A percentile compares a stretch with the other conserved stretches of the same genome.
These are phyloP conservation scores for Paxillus involutus DNA, from an alignment of 768 basidiomycete genomes.

Conservation along the genomic window DNA sequence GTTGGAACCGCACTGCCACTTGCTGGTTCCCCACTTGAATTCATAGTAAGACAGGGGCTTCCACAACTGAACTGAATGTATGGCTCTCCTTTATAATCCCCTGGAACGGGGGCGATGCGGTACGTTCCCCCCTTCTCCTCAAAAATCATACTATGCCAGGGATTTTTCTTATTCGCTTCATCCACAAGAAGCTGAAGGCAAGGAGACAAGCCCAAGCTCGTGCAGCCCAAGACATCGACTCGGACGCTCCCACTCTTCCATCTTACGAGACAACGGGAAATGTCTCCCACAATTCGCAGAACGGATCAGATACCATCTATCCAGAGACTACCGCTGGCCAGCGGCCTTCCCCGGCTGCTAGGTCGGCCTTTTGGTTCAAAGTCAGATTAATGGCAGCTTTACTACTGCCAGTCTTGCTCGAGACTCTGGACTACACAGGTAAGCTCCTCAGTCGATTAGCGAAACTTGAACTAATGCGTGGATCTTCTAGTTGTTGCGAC, in stretches of 20 bases:
- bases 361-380: conserved; percentile 1
- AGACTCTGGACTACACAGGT: no score
- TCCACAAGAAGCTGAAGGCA: conserved; percentile 1
- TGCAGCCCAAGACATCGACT: not conserved
- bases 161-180: conserved; percentile 9
- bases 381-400: not conserved
- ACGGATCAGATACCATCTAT: not conserved
- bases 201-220: not conserved
- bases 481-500: no score
- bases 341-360: not conserved
- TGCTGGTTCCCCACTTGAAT: no score
- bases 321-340: not conserved
- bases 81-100: not conserved
- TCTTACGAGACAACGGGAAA: no score
- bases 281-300: not conserved
- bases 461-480: no score
- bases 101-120: not conserved
- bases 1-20: no score
- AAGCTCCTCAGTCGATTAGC: no score
- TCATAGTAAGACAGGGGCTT: no score
- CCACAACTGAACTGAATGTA: no score
- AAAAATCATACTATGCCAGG: not conserved
- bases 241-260: not conserved
- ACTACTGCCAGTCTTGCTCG: not conserved
- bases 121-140: not conserved